Conservation (phyloP, 2,329 filamentous ascomycete species). For the Venturia oleaginea region DNA sequence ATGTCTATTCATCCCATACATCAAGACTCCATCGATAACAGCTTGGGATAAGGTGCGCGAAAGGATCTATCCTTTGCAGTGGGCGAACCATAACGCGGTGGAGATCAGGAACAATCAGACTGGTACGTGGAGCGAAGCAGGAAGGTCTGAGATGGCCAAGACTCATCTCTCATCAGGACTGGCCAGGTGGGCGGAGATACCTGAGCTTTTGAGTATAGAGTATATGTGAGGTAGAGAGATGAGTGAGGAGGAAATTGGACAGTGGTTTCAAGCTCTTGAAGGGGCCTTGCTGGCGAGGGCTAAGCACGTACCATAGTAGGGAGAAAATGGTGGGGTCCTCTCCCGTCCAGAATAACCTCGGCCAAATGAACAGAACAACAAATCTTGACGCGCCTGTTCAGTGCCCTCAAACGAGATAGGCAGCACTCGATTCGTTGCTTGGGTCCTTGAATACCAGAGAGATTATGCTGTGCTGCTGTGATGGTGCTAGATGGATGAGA, state of each 20-base stretch:
- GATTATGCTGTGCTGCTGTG: background rate
- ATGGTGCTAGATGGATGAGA: background rate
- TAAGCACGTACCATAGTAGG: background rate
- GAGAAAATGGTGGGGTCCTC: no score
- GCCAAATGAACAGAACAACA: background rate
- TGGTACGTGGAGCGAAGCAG: background rate
- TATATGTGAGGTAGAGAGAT: slow-evolving; percentile 4
- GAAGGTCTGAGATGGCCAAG: background rate
- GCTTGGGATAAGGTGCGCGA: background rate
- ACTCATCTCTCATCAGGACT: background rate
- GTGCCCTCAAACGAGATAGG: no score
- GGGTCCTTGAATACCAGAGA: background rate
- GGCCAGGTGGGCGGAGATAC: background rate
- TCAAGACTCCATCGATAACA: background rate
- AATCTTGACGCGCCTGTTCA: no score
- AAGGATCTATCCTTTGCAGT: background rate
- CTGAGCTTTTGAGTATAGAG: background rate
- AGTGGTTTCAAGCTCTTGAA: background rate
- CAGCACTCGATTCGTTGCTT: background rate
- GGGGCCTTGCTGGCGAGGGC: background rate
- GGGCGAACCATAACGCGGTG: background rate
- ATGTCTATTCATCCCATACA: background rate
- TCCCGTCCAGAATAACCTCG: background rate
- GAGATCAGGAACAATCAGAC: background rate
- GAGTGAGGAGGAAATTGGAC: background rate